A percentile compares a stretch with the other conserved stretches of the same genome.
phyloP scores from a whole-genome alignment of 176 grass and related monocot species.

The Cymbopogon citratus region DNA sequence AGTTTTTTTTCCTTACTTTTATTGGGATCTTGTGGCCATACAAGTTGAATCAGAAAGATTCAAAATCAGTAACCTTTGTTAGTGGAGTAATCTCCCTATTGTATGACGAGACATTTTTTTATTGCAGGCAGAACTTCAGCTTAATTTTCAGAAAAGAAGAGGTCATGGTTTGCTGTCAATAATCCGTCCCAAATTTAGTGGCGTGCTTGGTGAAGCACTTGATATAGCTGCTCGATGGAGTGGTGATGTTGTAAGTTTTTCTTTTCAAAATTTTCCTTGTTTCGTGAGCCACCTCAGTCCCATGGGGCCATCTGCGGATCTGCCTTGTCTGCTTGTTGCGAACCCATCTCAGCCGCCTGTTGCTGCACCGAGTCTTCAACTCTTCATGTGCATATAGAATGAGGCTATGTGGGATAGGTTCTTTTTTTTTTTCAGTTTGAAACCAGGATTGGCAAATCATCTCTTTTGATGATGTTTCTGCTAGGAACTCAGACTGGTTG shows the following conservation, averaged over 20 bases:
- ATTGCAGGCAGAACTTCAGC: conserved; percentile 90
- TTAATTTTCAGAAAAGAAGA: conserved; percentile 99
- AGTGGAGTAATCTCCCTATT: conserved; percentile 7
- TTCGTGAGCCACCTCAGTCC: neutral
- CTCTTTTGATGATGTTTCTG: neutral
- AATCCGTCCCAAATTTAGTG: conserved; percentile 90
- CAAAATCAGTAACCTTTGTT: conserved; percentile 4
- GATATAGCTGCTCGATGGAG: conserved; percentile 98
- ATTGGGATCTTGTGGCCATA: neutral
- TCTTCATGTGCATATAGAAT: neutral
- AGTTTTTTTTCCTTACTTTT: neutral
- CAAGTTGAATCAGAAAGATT: conserved; percentile 7
- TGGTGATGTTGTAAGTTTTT: conserved; percentile 93
- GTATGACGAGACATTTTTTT: conserved; percentile 11
- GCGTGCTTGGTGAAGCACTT: conserved; percentile 86
- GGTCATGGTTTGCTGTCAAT: conserved; percentile 92
- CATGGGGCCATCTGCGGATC: neutral
- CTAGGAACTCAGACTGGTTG: neutral
- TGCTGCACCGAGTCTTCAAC: neutral
- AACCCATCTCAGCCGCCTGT: neutral
- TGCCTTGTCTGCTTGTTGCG: neutral
- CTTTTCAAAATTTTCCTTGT: conserved; percentile 6
- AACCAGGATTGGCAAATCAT: neutral
- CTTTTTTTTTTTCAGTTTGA: neutral
- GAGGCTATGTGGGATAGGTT: neutral